phyloP scores from a whole-genome alignment of 1,284 basidiomycete species.

The Sanghuangporus baumii region DNA sequence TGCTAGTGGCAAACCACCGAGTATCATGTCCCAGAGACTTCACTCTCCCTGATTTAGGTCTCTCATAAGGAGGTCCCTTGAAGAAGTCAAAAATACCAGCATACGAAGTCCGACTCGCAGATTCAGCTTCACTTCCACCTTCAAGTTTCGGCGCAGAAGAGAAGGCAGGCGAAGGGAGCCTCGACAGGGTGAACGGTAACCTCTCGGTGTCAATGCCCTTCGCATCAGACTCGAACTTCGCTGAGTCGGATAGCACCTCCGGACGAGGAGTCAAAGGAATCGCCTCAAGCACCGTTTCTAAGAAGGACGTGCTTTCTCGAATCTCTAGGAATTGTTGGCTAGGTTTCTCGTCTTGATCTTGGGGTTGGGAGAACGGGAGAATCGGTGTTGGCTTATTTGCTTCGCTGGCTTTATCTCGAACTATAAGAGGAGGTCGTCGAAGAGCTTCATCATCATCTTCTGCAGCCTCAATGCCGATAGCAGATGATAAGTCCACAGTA shows the following conservation, averaged over 20 bases:
- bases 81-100: background rate
- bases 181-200: background rate
- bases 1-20: no score
- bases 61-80: background rate
- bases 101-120: background rate
- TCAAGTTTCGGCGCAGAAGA: background rate
- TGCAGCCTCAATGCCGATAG: background rate
- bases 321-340: background rate
- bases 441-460: background rate
- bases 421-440: background rate
- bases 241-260: background rate
- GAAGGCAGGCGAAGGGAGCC: conserved; percentile 9
- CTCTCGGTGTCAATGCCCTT: background rate
- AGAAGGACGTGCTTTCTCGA: background rate
- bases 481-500: background rate
- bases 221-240: background rate
- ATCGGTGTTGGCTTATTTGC: background rate
- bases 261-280: conserved; percentile 11
- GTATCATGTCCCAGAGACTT: background rate
- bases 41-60: background rate
- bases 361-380: background rate
- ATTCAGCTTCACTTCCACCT: background rate
- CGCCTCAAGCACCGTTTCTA: background rate
- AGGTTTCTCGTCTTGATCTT: background rate
- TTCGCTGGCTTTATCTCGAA: background rate